Evolutionary conservation across 2,329 filamentous ascomycete genomes (phyloP), one percentile per base, ranked within the genome.

Genomic region (Lachnellula occidentalis): DNA sequence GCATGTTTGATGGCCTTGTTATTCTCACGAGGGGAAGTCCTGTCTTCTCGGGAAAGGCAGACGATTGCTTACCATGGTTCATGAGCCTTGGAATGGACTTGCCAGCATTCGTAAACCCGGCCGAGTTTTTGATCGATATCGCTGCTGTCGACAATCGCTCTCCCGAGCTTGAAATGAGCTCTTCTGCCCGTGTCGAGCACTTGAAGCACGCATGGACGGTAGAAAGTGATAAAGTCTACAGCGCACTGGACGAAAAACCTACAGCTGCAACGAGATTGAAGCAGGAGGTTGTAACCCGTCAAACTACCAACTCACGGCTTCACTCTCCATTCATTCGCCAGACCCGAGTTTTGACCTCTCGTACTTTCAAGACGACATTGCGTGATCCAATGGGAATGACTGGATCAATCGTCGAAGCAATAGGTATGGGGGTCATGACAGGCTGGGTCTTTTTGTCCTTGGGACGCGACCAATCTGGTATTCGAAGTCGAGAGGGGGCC

Each of bases 371-470:
- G 49, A 84, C 86, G 2, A 91, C 88, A 0, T 81, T 86, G 53
- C 78, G 88, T n/a, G 88, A 92, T 63, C 87, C 88, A 0, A 81
- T 91, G 72, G 88, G 88, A 3, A 85, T 91, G 76, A 74, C 81
- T 14, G 86, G 86, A 0, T 85, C 85, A 53, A 73, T 91, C 2
- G 65, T 87, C 3, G 86, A 91, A 67, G 85, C 87, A 0, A 73
- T 88, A 6, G 72, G 79, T 1, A 90, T 92, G 84, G 83, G 81
- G 0, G 72, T 90, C 2, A 80, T 90, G 24, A 83, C 80, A 2
- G 88, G 88, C 0, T 90, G 87, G 75, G 82, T 90, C 34, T 92
- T 90, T 66, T 81, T 81, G 61, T 71, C 82, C 21, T 75, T 91
- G 0, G 78, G 80, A 2, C 76, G 81, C 11, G 85, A 85, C 54